Conservation (phyloP, 2,329 filamentous ascomycete genomes). For the Penicillium sp. region DNA sequence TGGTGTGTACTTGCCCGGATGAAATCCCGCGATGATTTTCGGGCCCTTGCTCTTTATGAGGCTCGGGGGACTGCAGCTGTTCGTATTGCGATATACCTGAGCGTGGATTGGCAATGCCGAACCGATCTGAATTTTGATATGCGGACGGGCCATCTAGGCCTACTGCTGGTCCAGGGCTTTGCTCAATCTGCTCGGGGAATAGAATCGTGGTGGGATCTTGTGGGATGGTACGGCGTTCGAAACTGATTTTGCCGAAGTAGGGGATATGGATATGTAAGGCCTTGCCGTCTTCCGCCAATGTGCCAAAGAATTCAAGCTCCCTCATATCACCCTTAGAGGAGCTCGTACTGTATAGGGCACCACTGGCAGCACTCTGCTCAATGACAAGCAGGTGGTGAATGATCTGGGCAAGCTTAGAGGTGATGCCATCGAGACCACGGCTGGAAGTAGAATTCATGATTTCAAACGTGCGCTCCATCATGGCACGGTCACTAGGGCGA, state of each 20-base stretch:
- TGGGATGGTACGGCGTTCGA: slow-evolving; percentile 22
- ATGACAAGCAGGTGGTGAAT: slow-evolving; percentile 40
- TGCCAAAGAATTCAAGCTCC: slow-evolving; percentile 25
- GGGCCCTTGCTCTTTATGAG: background rate
- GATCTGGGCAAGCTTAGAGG: slow-evolving; percentile 32
- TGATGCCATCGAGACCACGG: slow-evolving; percentile 25
- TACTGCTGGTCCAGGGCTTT: background rate
- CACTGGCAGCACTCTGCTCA: slow-evolving; percentile 38
- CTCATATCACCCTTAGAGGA: slow-evolving; percentile 13
- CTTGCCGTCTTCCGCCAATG: slow-evolving; percentile 15
- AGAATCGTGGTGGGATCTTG: background rate
- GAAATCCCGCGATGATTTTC: background rate
- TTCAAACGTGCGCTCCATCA: slow-evolving; percentile 41
- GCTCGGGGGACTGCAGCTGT: background rate
- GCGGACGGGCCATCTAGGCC: background rate
- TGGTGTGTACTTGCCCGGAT: background rate
- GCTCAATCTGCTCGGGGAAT: background rate
- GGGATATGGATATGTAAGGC: slow-evolving; percentile 42
- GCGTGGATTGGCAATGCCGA: background rate
- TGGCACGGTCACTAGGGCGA: slow-evolving; percentile 43
- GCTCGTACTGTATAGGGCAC: slow-evolving; percentile 25
- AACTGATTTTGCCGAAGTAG: slow-evolving; percentile 41
- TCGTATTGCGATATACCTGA: background rate
- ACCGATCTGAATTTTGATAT: background rate
- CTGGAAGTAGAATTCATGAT: slow-evolving; percentile 31